Percentiles rank a stretch among this genome's conserved stretches.
These are phyloP conservation scores for Xylaria sp. DNA, from an alignment of 2,329 filamentous ascomycete species.

Conservation along the genomic window DNA sequence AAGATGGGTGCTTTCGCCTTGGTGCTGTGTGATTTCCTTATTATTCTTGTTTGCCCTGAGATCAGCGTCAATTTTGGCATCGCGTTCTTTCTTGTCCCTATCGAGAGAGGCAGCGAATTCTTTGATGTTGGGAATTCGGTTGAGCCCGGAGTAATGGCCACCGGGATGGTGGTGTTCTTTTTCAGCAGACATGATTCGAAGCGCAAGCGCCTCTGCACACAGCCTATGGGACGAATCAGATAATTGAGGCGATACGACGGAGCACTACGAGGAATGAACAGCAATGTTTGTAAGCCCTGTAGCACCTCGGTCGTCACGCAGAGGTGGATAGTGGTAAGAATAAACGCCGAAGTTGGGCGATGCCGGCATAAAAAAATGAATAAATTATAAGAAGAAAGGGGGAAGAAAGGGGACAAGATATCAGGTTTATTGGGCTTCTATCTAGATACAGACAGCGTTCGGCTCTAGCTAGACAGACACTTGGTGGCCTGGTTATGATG, in stretches of 20 bases:
- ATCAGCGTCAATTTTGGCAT: conserved; percentile 71
- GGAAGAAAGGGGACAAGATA: not conserved
- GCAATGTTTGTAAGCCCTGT: not conserved
- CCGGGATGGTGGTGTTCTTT: conserved; percentile 37
- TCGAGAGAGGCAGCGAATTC: conserved; percentile 83
- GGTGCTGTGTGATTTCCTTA: conserved; percentile 49
- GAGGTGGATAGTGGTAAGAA: not conserved
- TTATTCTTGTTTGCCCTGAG: conserved; percentile 45
- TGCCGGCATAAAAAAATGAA: not conserved
- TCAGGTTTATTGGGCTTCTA: conserved; percentile 15
- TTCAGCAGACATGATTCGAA: conserved; percentile 36
- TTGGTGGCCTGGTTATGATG: conserved; percentile 19
- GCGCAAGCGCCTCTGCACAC: not conserved
- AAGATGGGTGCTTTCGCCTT: conserved; percentile 45
- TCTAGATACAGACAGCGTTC: not conserved
- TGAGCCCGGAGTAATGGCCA: conserved; percentile 76
- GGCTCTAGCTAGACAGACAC: not conserved
- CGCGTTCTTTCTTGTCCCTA: conserved; percentile 75
- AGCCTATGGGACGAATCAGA: not conserved
- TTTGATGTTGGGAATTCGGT: conserved; percentile 86
- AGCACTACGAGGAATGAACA: not conserved
- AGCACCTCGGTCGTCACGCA: not conserved
- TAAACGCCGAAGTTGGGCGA: not conserved
- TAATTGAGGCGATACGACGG: not conserved
- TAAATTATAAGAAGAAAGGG: not conserved